Evolutionary conservation across 345 rosid species (phyloP).

Genomic region (Atalantia buxifolia): DNA sequence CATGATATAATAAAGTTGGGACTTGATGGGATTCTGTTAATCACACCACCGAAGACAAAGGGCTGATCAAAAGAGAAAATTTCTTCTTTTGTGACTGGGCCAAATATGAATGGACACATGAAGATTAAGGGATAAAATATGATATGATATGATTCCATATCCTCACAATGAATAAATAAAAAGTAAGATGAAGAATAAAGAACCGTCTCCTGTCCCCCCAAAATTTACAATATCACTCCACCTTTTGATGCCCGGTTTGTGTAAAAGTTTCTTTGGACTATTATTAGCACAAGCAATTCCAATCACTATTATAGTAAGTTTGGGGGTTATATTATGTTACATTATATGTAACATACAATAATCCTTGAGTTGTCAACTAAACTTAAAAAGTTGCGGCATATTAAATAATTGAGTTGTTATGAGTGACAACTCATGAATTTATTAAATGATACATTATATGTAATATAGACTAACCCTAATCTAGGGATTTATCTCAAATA

Average conservation of each 20-base stretch:
- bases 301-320: no score
- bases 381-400: no score
- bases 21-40: constrained; percentile 10
- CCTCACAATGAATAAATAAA: background rate
- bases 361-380: no score
- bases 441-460: no score
- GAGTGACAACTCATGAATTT: no score
- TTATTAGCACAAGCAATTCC: no score
- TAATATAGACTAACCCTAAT: no score
- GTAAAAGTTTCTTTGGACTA: background rate
- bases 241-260: background rate
- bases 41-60: background rate
- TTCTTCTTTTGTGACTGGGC: background rate
- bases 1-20: background rate
- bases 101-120: background rate
- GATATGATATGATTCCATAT: background rate
- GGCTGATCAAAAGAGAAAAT: background rate
- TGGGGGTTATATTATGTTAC: no score
- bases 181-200: background rate
- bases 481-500: no score
- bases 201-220: constrained; percentile 4
- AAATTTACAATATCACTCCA: background rate
- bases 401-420: no score
- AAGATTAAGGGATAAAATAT: background rate
- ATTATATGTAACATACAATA: no score